Base-by-base conservation (phyloP, 495 filamentous ascomycete genomes). In the Neurospora sp. region DNA sequence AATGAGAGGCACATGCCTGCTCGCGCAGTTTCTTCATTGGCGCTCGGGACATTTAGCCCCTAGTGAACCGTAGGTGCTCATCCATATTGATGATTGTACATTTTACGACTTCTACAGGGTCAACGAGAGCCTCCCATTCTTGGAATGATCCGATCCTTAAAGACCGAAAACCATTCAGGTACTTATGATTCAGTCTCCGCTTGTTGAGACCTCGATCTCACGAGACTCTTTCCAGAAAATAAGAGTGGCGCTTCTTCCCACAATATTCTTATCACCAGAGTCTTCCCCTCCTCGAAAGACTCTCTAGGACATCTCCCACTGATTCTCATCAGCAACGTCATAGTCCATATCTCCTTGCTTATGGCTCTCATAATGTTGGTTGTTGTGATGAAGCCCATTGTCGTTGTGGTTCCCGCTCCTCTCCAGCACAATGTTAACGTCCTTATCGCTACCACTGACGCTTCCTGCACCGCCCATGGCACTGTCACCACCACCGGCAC, bases 281-380 rank as follows among this genome's bases (percentile, higher is more conserved):
- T 35, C 53, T 2, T 16, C 12, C 12, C 7, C 10, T 61, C 27
- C 1, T 27, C 4, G 35, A 37, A 37, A 16, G 14, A 42, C 10
- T 31, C 12, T 20, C 38, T 71, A 75, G 16, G 59, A 16, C 31
- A 74, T 53, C 35, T 78, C 79, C 81, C 83, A 83, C 71, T 83
- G 80, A 72, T 84, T 79, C 59, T 82, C 81, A 76, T 83, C 82
- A 16, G 81, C 83, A 16, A 83, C 81, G 74, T 85, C 83, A 72
- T 85, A 83, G 68, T 85, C 83, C 73, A 84, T 77, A 70, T 83
- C 74, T 40, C 78, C 71, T 42, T 74, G 68, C 14, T 78, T 75
- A n/a, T 75, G 71, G 37, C 40, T 6, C 4, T 20, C 41, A 22
- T 73, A 39, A 14, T 74, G 74, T 2, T 75, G 68, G 6, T 75